Evolutionary conservation across 768 basidiomycete species (phyloP), one percentile per base, ranked within the genome.

Genomic region (Pleurotus pulmonarius): DNA sequence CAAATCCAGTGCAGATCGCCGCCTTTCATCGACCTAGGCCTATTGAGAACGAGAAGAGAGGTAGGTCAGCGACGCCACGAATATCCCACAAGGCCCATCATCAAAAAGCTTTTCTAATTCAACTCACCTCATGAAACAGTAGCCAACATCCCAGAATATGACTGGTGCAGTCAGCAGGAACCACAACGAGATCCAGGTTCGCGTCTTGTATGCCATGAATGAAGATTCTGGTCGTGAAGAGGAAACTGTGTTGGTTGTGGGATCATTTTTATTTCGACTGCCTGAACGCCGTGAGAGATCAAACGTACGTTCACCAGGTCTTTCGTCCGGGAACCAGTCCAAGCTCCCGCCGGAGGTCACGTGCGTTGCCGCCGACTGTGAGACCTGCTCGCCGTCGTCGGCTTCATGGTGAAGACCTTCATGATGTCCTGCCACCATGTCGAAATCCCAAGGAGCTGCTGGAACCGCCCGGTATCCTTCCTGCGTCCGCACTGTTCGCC

Each of bases 1-100:
- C 93, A 96, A 44, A 95, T 81, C 93, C 92, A 95, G 63, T 94
- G 89, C 46, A 94, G 75, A 69, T 94, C 92, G 2, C 94, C 94
- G 0, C 90, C 92, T 76, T 73, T 74, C 86, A 94, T 90, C 3
- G 92, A 94, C 18, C 92, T 81, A 16, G 93, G 93, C 38, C 92
- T 92, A 46, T 25, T 49, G 45, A 59, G 44, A 4, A 11, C 29
- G 8, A 34, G 9, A 34, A 34, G 9, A 8, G 2, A 34, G 8
- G n/a, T n/a, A n/a, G 6, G 8, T 34, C 8, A 34, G 29, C 29
- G 9, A 34, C 7, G 29, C 29, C 8, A 9, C 29, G 1, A 7
- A 34, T 34, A 7, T 9, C 29, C 29, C 29, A 9, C 29, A 20
- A 20, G 20, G 20, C 20, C 20, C 20, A 20, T 3, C 9, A 29